A percentile compares a stretch with the other conserved stretches of the same genome.
These are phyloP conservation scores for Aquilaria yunnanensis DNA, from an alignment of 345 rosid genomes.

Conservation along the genomic window DNA sequence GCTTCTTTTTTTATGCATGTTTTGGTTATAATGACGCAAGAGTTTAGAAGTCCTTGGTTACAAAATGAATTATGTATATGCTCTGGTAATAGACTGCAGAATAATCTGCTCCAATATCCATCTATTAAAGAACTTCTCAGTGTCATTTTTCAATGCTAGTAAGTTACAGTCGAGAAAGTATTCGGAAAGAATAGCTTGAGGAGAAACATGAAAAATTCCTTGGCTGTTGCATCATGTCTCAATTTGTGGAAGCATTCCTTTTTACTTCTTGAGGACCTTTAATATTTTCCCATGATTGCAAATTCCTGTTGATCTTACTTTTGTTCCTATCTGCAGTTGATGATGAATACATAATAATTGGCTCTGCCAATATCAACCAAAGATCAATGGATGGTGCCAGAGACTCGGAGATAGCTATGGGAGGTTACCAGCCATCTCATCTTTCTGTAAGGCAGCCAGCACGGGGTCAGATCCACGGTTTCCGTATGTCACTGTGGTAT, in stretches of 20 bases:
- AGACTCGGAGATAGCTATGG: constrained; percentile 99
- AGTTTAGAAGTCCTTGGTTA: too few species aligned
- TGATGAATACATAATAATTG: constrained; percentile 91
- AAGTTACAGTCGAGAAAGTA: too few species aligned
- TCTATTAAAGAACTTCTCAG: too few species aligned
- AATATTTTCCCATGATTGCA: not conserved
- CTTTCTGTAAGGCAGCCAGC: constrained; percentile 69
- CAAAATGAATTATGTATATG: too few species aligned
- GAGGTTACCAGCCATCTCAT: constrained; percentile 91
- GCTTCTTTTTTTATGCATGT: too few species aligned
- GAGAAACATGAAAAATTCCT: too few species aligned
- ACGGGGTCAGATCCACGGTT: constrained; percentile 90
- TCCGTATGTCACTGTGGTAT: constrained; percentile 93
- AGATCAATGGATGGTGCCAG: constrained; percentile 98
- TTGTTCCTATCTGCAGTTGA: constrained; percentile 52
- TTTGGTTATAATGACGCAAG: too few species aligned
- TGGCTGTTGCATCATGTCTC: too few species aligned
- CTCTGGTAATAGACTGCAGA: too few species aligned
- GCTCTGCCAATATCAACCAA: constrained; percentile 98
- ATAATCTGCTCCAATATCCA: too few species aligned
- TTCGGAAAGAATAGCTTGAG: too few species aligned
- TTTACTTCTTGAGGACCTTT: not conserved
- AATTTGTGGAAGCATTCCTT: not conserved
- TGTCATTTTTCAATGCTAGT: too few species aligned
- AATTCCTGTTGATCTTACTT: not conserved